These are phyloP conservation scores for Bacidia rubella DNA, from an alignment of 495 filamentous ascomycete species.

Conservation along the genomic window DNA sequence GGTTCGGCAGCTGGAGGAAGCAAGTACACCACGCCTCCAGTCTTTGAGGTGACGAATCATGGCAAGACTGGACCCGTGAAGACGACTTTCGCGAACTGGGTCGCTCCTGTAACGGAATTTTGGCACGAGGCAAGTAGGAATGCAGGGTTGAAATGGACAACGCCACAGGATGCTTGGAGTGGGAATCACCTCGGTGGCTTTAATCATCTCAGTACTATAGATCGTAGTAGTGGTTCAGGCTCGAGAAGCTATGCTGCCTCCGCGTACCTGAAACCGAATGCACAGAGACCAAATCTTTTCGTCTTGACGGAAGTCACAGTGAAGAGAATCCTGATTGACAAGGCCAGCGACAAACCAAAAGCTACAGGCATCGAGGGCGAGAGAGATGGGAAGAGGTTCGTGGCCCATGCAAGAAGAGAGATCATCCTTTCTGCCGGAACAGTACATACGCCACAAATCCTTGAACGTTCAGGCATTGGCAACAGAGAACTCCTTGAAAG, in stretches of 20 bases:
- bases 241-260: slow-evolving; percentile 32
- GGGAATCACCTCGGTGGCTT: slow-evolving; percentile 27
- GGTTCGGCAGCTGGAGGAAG: too few relatives aligned
- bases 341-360: slow-evolving; percentile 1
- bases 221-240: slow-evolving; percentile 27
- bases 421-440: slow-evolving; percentile 38
- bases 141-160: slow-evolving; percentile 7
- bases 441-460: slow-evolving; percentile 35
- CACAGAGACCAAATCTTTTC: slow-evolving; percentile 30
- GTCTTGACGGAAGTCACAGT: slow-evolving; percentile 33
- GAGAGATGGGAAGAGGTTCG: slow-evolving; percentile 13
- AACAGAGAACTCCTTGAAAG: slow-evolving; percentile 19
- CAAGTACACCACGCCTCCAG: not conserved
- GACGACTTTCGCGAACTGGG: slow-evolving; percentile 22
- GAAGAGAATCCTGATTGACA: slow-evolving; percentile 25
- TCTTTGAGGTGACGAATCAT: slow-evolving; percentile 17
- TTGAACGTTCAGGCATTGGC: slow-evolving; percentile 42
- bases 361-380: slow-evolving; percentile 23
- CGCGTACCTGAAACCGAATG: slow-evolving; percentile 27
- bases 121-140: slow-evolving; percentile 21
- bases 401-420: slow-evolving; percentile 25
- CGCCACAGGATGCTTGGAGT: slow-evolving; percentile 20
- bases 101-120: slow-evolving; percentile 19
- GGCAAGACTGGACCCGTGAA: slow-evolving; percentile 21
- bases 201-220: slow-evolving; percentile 25